Conservation (phyloP, 768 basidiomycete genomes). For the Psilocybe cubensis region DNA sequence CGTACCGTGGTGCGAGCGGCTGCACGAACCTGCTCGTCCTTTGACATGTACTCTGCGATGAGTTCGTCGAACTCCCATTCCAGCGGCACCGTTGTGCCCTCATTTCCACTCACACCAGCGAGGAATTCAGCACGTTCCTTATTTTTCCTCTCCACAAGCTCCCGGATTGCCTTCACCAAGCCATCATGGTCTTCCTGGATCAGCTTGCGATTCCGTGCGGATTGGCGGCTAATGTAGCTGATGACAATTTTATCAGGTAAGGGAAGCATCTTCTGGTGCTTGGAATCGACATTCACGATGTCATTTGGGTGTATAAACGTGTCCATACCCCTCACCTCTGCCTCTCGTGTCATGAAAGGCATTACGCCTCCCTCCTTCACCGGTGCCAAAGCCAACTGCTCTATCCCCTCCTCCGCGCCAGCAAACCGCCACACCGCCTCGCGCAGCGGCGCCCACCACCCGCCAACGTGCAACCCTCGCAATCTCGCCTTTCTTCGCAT, state of each 20-base stretch:
- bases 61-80: constrained; percentile 66
- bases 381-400: neutral
- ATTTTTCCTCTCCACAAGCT: constrained; percentile 46
- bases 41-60: constrained; percentile 65
- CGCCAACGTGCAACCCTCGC: constrained; percentile 45
- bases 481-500: constrained; percentile 42
- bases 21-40: constrained; percentile 75
- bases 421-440: constrained; percentile 69
- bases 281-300: constrained; percentile 22
- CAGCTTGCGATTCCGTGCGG: constrained; percentile 50
- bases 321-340: constrained; percentile 16
- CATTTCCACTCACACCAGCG: constrained; percentile 11
- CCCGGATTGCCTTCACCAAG: constrained; percentile 55
- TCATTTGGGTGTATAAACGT: constrained; percentile 2
- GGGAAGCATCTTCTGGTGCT: constrained; percentile 34
- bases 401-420: constrained; percentile 35
- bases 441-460: constrained; percentile 84
- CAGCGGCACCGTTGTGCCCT: constrained; percentile 18
- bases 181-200: constrained; percentile 55
- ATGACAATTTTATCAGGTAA: constrained; percentile 60
- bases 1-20: constrained; percentile 73
- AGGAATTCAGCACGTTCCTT: constrained; percentile 24
- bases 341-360: constrained; percentile 15
- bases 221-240: constrained; percentile 76
- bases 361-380: neutral